Evolutionary conservation across 2,329 filamentous ascomycete species (phyloP).

Genomic region (Trichoderma aggressivum): DNA sequence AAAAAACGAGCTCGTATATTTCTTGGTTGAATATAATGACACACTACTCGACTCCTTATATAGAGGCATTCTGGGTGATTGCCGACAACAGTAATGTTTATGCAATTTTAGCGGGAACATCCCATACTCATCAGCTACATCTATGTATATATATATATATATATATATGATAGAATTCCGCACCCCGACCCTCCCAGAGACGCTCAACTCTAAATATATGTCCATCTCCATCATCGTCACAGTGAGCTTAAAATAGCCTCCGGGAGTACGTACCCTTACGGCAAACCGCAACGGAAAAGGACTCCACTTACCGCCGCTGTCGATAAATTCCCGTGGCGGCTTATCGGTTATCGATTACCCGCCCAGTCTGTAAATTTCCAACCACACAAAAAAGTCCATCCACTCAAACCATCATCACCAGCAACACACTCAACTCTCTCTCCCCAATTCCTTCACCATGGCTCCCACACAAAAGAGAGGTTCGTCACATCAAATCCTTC

Average conservation of each 20-base stretch:
- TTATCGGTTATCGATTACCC: slow-evolving; percentile 8
- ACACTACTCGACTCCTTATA: not conserved
- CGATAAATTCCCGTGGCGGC: not conserved
- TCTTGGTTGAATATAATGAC: not conserved
- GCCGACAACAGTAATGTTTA: not conserved
- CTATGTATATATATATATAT: too few relatives aligned
- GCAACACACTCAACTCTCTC: not conserved
- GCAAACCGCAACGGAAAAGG: not conserved
- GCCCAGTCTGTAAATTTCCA: slow-evolving; percentile 16
- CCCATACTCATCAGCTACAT: not conserved
- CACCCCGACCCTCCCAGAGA: too few relatives aligned
- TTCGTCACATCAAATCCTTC: not conserved
- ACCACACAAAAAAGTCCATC: slow-evolving; percentile 1
- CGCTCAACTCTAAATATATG: too few relatives aligned
- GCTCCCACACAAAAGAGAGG: not conserved
- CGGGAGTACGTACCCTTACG: not conserved
- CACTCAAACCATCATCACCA: not conserved
- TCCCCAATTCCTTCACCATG: not conserved
- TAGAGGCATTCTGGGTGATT: not conserved
- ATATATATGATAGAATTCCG: too few relatives aligned
- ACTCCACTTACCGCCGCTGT: slow-evolving; percentile 1
- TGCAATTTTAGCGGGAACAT: not conserved
- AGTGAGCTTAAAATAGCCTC: not conserved
- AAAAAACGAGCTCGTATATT: not conserved
- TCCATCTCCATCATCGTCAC: too few relatives aligned